Conservation (phyloP, 176 grass and related monocot species). For the Oryza meyeriana region DNA sequence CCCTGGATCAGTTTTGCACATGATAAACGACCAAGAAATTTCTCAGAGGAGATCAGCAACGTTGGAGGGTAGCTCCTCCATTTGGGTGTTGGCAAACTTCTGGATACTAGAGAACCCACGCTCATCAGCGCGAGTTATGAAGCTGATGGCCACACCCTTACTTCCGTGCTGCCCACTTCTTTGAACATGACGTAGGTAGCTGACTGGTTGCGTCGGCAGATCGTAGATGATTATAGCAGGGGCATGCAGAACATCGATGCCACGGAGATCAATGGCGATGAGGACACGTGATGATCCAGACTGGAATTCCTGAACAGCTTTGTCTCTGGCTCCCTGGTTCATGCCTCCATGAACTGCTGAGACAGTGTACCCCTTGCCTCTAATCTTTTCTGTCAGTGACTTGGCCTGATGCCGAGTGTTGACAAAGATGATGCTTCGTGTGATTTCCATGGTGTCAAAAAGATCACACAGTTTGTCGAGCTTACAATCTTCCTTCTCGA, state of each 20-base stretch:
- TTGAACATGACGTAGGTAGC: not conserved
- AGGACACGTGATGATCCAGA: slow-evolving; percentile 50
- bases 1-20: not conserved
- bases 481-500: slow-evolving; percentile 63
- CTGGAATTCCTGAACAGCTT: slow-evolving; percentile 41
- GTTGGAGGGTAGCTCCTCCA: slow-evolving; percentile 23
- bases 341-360: slow-evolving; percentile 57
- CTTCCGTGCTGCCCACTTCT: not conserved
- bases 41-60: not conserved
- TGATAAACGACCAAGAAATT: not conserved
- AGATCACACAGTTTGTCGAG: slow-evolving; percentile 51
- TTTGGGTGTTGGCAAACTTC: not conserved
- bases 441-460: slow-evolving; percentile 28
- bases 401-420: slow-evolving; percentile 45
- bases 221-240: slow-evolving; percentile 63
- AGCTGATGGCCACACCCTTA: slow-evolving; percentile 1
- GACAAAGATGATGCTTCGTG: slow-evolving; percentile 51
- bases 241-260: slow-evolving; percentile 33
- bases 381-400: slow-evolving; percentile 44
- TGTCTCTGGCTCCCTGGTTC: slow-evolving; percentile 50
- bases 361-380: slow-evolving; percentile 46
- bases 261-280: slow-evolving; percentile 46
- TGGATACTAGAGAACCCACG: not conserved
- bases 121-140: not conserved
- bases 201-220: slow-evolving; percentile 35